Conservation (phyloP, 2,329 filamentous ascomycete genomes). For the Sarocladium strictum region DNA sequence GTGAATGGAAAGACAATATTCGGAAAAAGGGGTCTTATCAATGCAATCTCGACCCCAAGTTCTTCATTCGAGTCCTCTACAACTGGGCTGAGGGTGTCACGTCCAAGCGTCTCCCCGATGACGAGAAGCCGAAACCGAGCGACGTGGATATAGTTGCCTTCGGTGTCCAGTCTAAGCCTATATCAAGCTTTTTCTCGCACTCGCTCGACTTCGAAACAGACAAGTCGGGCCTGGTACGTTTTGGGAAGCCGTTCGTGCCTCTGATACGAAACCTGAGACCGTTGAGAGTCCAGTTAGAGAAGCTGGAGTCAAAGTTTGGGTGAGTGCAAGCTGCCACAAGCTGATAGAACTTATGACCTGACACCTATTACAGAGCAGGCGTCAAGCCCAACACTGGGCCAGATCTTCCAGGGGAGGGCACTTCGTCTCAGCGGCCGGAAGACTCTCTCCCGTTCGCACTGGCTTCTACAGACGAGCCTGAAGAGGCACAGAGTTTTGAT, state of each 20-base stretch:
- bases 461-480: neutral
- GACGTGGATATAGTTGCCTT: neutral
- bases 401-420: too few species aligned
- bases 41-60: neutral
- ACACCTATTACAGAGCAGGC: too few species aligned
- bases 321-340: neutral
- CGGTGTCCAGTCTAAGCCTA: neutral
- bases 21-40: neutral
- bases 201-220: neutral
- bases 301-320: neutral
- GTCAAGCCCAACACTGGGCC: too few species aligned
- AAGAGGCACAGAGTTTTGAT: neutral
- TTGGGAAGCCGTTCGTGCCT: neutral
- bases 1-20: conserved; percentile 10
- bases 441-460: neutral
- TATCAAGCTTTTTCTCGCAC: neutral
- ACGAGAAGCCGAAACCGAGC: neutral
- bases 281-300: neutral
- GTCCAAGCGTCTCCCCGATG: neutral
- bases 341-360: neutral
- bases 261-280: neutral
- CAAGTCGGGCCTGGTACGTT: neutral
- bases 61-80: neutral
- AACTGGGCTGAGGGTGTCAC: neutral
- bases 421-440: too few species aligned